Base-by-base conservation (phyloP, 2,329 filamentous ascomycete genomes). In the Ophiobolus disseminans region DNA sequence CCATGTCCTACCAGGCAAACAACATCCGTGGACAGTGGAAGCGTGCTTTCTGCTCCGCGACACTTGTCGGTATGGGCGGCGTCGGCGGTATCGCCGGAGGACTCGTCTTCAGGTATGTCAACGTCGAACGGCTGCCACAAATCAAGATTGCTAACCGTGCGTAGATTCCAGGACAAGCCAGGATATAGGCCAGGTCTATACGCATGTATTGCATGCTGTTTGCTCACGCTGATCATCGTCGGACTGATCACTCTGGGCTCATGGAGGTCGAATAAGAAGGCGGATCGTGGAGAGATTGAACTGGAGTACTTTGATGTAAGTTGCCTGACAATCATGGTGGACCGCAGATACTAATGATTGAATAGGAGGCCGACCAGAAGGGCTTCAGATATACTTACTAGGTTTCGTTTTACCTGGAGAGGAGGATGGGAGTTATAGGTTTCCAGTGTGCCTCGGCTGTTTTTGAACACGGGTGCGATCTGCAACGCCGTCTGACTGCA, bases 11-110 rank as follows among this genome's bases (percentile, higher is more conserved):
- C 75, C 90, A 93, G 75, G 89, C 89, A 32, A 94, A 93, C 75
- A 95, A 95, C 73, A 87, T 95, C 65, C 86, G 89, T 43, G 90
- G 90, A 0, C 90, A 94, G 75, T 95, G 90, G 89, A 95, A 93
- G 76, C 84, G 91, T 38, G 90, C 90, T 1, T 86, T 94, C 59
- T 87, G 85, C 69, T 89, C 85, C 50, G 88, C 90, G 2, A 87
- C 86, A 0, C 80, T 93, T 2, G 87, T 94, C 3, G 88, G 87
- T 1, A 84, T 89, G 40, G 89, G 89, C 6, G 89, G 88, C 2
- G 77, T 95, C 20, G 90, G 90, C 28, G 90, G 90, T 25, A 94
- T 94, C 55, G 83, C 84, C 1, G 89, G 89, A 20, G 84, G 83
- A 58, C 77, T 90, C 47, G 86, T 93, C 9, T 94, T 93, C 74